Conservation (phyloP, 352 stramenopile species). For the Globisporangium orthogonon region DNA sequence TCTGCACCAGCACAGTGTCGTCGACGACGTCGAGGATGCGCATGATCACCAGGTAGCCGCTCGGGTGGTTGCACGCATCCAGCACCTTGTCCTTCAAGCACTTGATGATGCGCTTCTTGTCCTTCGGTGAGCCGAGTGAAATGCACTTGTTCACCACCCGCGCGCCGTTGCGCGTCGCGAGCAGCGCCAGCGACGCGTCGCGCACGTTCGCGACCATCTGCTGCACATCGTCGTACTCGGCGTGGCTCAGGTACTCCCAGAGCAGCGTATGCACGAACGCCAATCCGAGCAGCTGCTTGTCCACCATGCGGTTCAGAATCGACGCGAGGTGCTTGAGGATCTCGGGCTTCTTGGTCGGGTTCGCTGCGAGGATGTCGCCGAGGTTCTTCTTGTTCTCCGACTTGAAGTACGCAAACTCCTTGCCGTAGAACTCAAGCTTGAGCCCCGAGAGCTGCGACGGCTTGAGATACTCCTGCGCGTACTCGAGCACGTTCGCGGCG, state of each 20-base stretch:
- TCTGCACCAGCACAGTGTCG: conserved; percentile 88
- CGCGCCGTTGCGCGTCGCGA: conserved; percentile 84
- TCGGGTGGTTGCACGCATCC: conserved; percentile 86
- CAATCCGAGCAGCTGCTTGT: conserved; percentile 86
- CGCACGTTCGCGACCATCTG: conserved; percentile 82
- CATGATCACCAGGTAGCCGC: conserved; percentile 87
- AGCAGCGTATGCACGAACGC: conserved; percentile 87
- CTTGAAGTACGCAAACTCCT: conserved; percentile 87
- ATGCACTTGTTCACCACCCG: conserved; percentile 85
- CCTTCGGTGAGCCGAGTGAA: conserved; percentile 77
- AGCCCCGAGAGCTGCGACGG: conserved; percentile 80
- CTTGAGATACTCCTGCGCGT: conserved; percentile 82
- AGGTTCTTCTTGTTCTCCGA: conserved; percentile 81
- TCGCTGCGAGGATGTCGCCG: conserved; percentile 53
- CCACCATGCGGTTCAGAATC: conserved; percentile 82
- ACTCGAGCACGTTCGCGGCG: conserved; percentile 91
- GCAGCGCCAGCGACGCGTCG: conserved; percentile 77
- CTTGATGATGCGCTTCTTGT: conserved; percentile 90
- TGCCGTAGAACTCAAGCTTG: conserved; percentile 88
- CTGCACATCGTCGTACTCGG: conserved; percentile 72
- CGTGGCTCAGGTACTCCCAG: conserved; percentile 87
- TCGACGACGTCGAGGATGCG: conserved; percentile 88
- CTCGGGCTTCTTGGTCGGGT: conserved; percentile 65
- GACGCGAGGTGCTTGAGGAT: conserved; percentile 63
- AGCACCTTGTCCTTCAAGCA: conserved; percentile 87